Evolutionary conservation across 331 rosid species (phyloP).

Genomic region (Dryas integrifolia): DNA sequence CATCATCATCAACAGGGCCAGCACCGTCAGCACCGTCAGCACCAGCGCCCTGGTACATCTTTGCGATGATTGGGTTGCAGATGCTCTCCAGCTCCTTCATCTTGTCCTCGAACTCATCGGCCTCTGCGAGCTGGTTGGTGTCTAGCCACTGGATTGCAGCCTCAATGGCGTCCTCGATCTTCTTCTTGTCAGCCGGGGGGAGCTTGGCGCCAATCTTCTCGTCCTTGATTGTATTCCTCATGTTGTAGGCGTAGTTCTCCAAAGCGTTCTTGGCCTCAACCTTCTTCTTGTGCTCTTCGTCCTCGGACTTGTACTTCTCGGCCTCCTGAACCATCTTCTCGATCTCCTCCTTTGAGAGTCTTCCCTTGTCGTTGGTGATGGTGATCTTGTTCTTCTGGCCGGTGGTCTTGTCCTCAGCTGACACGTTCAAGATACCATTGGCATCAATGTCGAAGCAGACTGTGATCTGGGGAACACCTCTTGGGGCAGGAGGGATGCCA

Average conservation of each 20-base stretch:
- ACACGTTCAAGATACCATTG: conserved; percentile 78
- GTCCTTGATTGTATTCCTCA: conserved; percentile 82
- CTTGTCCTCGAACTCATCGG: conserved; percentile 81
- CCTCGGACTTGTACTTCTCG: conserved; percentile 88
- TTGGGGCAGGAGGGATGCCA: conserved; percentile 87
- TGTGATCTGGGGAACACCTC: conserved; percentile 86
- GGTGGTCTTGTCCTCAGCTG: conserved; percentile 81
- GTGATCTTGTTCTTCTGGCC: conserved; percentile 89
- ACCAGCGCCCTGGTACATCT: conserved; percentile 88
- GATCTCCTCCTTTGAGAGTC: conserved; percentile 78
- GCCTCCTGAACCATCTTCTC: conserved; percentile 95
- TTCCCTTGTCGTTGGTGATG: conserved; percentile 85
- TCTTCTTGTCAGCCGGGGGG: conserved; percentile 62
- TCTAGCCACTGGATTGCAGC: conserved; percentile 73
- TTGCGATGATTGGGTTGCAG: conserved; percentile 88
- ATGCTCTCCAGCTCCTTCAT: conserved; percentile 89
- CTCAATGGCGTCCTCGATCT: conserved; percentile 77
- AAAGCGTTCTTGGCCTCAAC: conserved; percentile 70
- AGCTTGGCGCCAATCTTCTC: conserved; percentile 77
- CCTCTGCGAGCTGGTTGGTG: conserved; percentile 72
- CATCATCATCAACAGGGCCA: conserved; percentile 41
- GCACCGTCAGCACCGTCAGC: conserved; percentile 55
- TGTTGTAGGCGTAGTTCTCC: conserved; percentile 83
- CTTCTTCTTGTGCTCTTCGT: conserved; percentile 86
- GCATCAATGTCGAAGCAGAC: conserved; percentile 91